phyloP scores from a whole-genome alignment of 768 basidiomycete genomes.

The Mrakia blollopis region DNA sequence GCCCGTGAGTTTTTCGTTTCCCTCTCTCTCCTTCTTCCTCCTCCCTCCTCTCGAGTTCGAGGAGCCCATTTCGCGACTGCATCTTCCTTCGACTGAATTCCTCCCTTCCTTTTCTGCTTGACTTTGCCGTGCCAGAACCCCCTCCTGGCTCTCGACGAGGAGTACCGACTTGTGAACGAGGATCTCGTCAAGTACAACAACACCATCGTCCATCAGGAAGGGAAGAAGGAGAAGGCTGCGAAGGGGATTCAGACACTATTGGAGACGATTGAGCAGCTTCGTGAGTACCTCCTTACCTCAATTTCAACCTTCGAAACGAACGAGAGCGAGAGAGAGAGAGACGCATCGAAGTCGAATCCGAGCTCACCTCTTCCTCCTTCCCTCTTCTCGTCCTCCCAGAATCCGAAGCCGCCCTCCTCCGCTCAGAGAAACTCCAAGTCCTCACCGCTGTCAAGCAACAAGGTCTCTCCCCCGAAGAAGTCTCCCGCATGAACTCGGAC shows the following conservation, averaged over 20 bases:
- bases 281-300: slow-evolving; percentile 17
- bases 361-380: not conserved
- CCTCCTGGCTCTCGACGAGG: slow-evolving; percentile 7
- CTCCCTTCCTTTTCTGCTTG: not conserved
- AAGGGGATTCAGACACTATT: not conserved
- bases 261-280: slow-evolving; percentile 33
- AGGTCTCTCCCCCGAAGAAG: slow-evolving; percentile 87
- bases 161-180: slow-evolving; percentile 49
- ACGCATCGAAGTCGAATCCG: not conserved
- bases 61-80: no score
- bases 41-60: not conserved
- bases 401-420: slow-evolving; percentile 59
- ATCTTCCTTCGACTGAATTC: not conserved
- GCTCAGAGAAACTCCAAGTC: slow-evolving; percentile 60
- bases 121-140: not conserved
- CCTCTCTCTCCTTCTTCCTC: no score
- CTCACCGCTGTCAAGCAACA: slow-evolving; percentile 69
- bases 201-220: slow-evolving; percentile 30
- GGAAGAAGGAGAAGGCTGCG: slow-evolving; percentile 21
- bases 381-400: slow-evolving; percentile 46
- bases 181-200: slow-evolving; percentile 56
- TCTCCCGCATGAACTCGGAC: slow-evolving; percentile 82
- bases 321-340: not conserved
- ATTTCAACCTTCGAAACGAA: not conserved
- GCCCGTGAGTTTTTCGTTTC: slow-evolving; percentile 16